phyloP scores from a whole-genome alignment of 441 rosid species.

The Bocquillonia castaneifolia region DNA sequence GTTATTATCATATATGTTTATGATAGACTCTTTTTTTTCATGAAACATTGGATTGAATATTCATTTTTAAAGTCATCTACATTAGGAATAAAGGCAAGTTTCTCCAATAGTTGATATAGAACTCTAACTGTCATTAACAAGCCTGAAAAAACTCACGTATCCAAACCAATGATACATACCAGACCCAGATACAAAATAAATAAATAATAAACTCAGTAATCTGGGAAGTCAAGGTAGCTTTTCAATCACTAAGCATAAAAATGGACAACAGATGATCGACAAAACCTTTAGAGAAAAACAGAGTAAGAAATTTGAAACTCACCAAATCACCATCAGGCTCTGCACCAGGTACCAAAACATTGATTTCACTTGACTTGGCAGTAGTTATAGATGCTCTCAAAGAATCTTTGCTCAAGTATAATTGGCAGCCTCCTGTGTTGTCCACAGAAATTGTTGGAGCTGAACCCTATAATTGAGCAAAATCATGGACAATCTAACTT shows the following conservation, averaged over 20 bases:
- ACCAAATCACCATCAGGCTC: slow-evolving; percentile 75
- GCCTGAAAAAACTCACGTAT: neutral
- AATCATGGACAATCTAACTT: slow-evolving; percentile 9
- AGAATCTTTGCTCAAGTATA: slow-evolving; percentile 77
- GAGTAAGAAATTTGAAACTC: slow-evolving; percentile 20
- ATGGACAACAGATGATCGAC: neutral
- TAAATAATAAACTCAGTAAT: neutral
- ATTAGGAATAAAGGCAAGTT: neutral
- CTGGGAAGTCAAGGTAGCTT: neutral
- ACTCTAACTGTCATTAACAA: neutral
- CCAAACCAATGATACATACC: slow-evolving; percentile 5
- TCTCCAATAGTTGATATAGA: neutral
- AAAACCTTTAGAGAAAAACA: neutral
- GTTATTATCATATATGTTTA: neutral
- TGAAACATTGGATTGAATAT: neutral
- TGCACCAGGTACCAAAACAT: slow-evolving; percentile 78
- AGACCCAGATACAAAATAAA: neutral
- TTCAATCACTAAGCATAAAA: too few relatives aligned
- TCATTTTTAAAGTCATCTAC: neutral
- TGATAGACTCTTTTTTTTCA: neutral
- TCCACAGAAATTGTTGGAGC: slow-evolving; percentile 95
- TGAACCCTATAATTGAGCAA: slow-evolving; percentile 57
- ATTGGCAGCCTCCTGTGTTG: slow-evolving; percentile 83
- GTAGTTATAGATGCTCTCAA: slow-evolving; percentile 76
- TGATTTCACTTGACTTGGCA: slow-evolving; percentile 92